Conservation (phyloP, 352 stramenopile genomes). For the Phytophthora sojae region DNA sequence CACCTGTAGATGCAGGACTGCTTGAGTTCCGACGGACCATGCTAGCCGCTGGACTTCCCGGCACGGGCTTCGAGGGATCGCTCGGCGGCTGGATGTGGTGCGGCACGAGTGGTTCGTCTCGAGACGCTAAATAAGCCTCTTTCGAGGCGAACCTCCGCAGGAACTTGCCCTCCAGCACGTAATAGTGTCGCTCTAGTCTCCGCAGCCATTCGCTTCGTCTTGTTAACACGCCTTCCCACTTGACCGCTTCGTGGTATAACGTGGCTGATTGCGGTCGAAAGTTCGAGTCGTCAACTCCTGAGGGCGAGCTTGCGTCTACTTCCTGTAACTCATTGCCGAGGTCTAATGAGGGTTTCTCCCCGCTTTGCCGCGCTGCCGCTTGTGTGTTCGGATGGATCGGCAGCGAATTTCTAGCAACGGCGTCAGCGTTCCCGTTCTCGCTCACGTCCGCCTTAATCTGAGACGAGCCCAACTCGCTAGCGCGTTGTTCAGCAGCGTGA, state of each 20-base stretch:
- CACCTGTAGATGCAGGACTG: constrained; percentile 52
- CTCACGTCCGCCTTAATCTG: constrained; percentile 12
- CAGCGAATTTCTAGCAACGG: neutral
- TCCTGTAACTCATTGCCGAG: constrained; percentile 31
- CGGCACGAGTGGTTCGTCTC: constrained; percentile 76
- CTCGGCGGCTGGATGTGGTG: constrained; percentile 47
- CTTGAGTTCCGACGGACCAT: constrained; percentile 52
- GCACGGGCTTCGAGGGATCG: constrained; percentile 40
- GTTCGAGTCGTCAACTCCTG: constrained; percentile 41
- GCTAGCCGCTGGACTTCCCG: constrained; percentile 39
- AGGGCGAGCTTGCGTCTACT: constrained; percentile 24
- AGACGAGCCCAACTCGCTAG: constrained; percentile 8
- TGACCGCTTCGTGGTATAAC: constrained; percentile 83
- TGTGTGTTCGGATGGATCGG: constrained; percentile 13
- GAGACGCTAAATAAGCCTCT: constrained; percentile 81
- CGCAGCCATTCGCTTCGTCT: constrained; percentile 86
- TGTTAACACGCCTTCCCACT: constrained; percentile 86
- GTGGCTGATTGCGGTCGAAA: constrained; percentile 71
- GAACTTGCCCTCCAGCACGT: constrained; percentile 87
- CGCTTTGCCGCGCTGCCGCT: constrained; percentile 15
- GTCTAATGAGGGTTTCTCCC: constrained; percentile 33
- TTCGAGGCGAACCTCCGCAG: constrained; percentile 87
- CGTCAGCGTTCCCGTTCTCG: neutral
- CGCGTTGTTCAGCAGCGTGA: constrained; percentile 16
- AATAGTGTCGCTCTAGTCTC: constrained; percentile 86